A percentile compares a stretch with the other conserved stretches of the same genome.
phyloP scores from a whole-genome alignment of 108 stramenopile species.

The Pseudonitzschia pungens region DNA sequence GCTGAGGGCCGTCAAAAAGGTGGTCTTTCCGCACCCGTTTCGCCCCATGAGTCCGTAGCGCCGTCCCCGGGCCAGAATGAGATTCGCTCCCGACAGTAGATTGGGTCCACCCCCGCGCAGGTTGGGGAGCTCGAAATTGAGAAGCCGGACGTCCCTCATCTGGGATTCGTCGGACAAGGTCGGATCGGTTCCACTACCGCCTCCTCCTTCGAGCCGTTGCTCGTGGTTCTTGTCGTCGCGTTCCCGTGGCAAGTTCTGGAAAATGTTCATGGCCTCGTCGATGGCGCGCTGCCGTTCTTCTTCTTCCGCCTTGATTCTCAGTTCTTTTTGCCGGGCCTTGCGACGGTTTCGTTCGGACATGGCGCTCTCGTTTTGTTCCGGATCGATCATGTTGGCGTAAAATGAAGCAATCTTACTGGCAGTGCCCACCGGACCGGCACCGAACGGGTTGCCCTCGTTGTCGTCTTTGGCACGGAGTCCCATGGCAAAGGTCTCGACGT shows the following conservation, averaged over 20 bases:
- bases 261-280: conserved; percentile 52
- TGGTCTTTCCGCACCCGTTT: conserved; percentile 92
- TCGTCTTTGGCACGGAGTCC: conserved; percentile 45
- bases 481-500: conserved; percentile 56
- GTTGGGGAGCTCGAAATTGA: conserved; percentile 52
- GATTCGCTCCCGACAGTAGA: conserved; percentile 66
- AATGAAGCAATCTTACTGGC: conserved; percentile 50
- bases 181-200: not conserved
- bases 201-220: not conserved
- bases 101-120: conserved; percentile 61
- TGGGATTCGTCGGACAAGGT: conserved; percentile 28
- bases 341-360: conserved; percentile 57
- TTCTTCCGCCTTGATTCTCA: conserved; percentile 55
- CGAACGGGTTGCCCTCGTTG: not conserved
- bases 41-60: conserved; percentile 89
- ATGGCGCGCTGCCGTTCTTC: conserved; percentile 62
- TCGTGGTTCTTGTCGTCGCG: not conserved
- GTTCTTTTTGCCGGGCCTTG: conserved; percentile 58
- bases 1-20: conserved; percentile 44
- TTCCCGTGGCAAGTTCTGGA: not conserved
- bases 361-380: conserved; percentile 41
- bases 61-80: conserved; percentile 65
- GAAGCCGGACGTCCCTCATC: conserved; percentile 51
- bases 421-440: conserved; percentile 15
- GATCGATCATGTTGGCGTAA: conserved; percentile 74